Conservation (phyloP, 2,329 filamentous ascomycete genomes). For the Leptographium wingfieldii region DNA sequence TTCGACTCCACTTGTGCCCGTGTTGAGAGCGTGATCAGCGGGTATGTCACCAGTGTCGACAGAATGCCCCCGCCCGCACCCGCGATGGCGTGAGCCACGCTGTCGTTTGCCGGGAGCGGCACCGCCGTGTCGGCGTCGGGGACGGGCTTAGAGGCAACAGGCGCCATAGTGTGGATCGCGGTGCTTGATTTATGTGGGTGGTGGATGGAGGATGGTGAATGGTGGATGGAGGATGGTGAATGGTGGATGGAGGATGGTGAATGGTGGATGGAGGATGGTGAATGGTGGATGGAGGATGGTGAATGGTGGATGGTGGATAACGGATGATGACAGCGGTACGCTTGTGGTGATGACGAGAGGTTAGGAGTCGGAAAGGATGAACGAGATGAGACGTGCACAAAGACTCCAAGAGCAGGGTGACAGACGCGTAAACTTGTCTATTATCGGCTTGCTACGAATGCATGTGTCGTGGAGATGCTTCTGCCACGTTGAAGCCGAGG, state of each 20-base stretch:
- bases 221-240: too few relatives aligned
- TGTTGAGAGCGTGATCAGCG: slow-evolving; percentile 92
- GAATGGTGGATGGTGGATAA: too few relatives aligned
- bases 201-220: too few relatives aligned
- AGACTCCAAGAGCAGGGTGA: not conserved
- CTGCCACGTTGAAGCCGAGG: not conserved
- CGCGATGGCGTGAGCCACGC: slow-evolving; percentile 88
- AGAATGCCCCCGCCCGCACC: slow-evolving; percentile 87
- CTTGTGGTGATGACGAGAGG: not conserved
- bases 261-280: too few relatives aligned
- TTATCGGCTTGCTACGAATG: not conserved
- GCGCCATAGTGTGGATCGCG: slow-evolving; percentile 7
- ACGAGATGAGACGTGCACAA: not conserved
- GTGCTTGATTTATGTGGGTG: not conserved
- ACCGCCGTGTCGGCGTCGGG: slow-evolving; percentile 2
- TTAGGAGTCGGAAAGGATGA: not conserved
- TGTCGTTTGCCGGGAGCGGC: slow-evolving; percentile 73
- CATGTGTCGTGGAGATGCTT: not conserved
- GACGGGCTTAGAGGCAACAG: slow-evolving; percentile 9
- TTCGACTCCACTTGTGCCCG: slow-evolving; percentile 96
- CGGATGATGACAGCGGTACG: too few relatives aligned
- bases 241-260: too few relatives aligned
- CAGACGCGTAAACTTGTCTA: not conserved
- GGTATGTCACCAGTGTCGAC: slow-evolving; percentile 96
- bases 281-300: too few relatives aligned